These are phyloP conservation scores for Candida oleophila DNA, from an alignment of 805 yeast genomes.

Conservation along the genomic window DNA sequence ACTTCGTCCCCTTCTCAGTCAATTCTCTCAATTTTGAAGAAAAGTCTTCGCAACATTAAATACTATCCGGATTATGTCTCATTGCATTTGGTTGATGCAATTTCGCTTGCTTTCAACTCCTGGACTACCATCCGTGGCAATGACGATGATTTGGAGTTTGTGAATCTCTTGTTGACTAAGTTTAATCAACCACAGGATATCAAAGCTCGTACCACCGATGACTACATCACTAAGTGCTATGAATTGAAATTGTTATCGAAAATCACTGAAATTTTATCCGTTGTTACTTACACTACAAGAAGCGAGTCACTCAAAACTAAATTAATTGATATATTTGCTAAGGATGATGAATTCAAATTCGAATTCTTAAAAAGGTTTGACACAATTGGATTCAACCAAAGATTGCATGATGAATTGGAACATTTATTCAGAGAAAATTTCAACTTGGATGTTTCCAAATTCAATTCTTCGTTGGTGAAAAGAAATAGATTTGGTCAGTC, in stretches of 20 bases:
- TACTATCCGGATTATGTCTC: constrained; percentile 62
- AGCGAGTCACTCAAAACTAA: constrained; percentile 38
- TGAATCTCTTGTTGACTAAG: constrained; percentile 39
- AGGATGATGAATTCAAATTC: constrained; percentile 29
- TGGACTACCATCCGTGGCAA: constrained; percentile 67
- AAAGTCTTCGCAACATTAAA: constrained; percentile 50
- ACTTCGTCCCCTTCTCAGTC: constrained; percentile 27
- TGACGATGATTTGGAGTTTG: constrained; percentile 48
- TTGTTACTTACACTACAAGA: constrained; percentile 61
- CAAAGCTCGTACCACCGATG: constrained; percentile 12
- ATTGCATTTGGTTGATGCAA: constrained; percentile 66
- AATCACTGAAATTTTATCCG: constrained; percentile 72
- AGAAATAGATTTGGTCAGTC: constrained; percentile 51
- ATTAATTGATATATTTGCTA: constrained; percentile 42
- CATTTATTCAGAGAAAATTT: constrained; percentile 47
- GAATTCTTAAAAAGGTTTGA: constrained; percentile 9
- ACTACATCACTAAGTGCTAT: constrained; percentile 43
- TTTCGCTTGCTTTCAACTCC: constrained; percentile 71
- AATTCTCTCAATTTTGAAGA: constrained; percentile 54
- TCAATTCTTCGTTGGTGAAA: constrained; percentile 46
- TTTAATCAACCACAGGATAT: constrained; percentile 18
- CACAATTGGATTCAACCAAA: constrained; percentile 40
- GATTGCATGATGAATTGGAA: constrained; percentile 46
- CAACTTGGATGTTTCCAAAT: constrained; percentile 47
- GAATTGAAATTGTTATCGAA: constrained; percentile 60